phyloP scores from a whole-genome alignment of 495 filamentous ascomycete genomes.

The Thozetella sp. region DNA sequence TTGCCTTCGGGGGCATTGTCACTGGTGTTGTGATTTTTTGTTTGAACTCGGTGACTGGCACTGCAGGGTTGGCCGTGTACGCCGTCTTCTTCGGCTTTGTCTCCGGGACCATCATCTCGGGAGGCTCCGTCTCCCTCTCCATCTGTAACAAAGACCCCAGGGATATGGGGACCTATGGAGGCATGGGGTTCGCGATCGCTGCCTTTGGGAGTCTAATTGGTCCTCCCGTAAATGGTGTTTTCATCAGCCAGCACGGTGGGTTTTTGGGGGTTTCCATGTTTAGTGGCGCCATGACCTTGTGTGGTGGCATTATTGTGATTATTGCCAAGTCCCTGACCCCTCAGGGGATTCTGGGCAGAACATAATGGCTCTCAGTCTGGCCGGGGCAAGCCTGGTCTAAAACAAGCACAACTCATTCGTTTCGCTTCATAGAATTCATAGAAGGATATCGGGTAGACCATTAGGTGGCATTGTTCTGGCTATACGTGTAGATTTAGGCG shows the following conservation, averaged over 20 bases:
- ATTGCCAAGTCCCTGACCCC: constrained; percentile 26
- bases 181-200: constrained; percentile 49
- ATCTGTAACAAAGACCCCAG: constrained; percentile 37
- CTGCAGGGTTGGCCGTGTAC: constrained; percentile 40
- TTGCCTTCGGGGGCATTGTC: constrained; percentile 27
- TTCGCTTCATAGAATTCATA: too few relatives aligned
- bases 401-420: too few relatives aligned
- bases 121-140: constrained; percentile 40
- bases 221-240: constrained; percentile 52
- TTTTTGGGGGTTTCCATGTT: constrained; percentile 45
- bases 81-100: constrained; percentile 34
- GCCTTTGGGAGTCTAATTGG: constrained; percentile 49
- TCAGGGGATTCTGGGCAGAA: constrained; percentile 29
- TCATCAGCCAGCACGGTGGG: constrained; percentile 40
- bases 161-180: constrained; percentile 56
- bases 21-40: constrained; percentile 45
- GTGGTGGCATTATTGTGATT: constrained; percentile 22
- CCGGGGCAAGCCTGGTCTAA: too few relatives aligned
- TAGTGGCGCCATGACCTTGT: constrained; percentile 42
- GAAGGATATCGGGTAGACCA: too few relatives aligned
- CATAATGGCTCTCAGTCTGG: too few relatives aligned
- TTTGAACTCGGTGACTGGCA: constrained; percentile 31
- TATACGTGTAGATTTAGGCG: too few relatives aligned
- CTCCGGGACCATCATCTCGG: constrained; percentile 49
- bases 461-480: too few relatives aligned